phyloP scores from a whole-genome alignment of 441 rosid species.

The Lepidium campestre region DNA sequence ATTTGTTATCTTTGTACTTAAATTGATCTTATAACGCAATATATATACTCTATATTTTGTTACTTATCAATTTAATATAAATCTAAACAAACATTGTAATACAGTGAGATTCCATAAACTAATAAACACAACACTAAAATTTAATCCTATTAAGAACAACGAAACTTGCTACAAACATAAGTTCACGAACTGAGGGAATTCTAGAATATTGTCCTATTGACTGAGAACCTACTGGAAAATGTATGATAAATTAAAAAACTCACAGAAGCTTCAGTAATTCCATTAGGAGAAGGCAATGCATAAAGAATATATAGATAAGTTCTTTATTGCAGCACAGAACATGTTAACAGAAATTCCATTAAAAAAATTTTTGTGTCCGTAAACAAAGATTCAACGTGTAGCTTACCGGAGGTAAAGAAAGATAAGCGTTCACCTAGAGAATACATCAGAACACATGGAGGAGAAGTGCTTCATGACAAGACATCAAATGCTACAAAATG shows the following conservation, averaged over 20 bases:
- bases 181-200: too few relatives aligned
- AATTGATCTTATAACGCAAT: too few relatives aligned
- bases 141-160: too few relatives aligned
- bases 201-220: too few relatives aligned
- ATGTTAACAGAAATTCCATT: constrained; percentile 11
- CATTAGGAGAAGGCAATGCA: constrained; percentile 89
- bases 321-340: constrained; percentile 44
- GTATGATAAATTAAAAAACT: constrained; percentile 34
- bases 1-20: too few relatives aligned
- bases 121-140: too few relatives aligned
- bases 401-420: constrained; percentile 86
- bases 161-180: too few relatives aligned
- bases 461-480: constrained; percentile 85
- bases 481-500: constrained; percentile 76
- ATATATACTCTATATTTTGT: too few relatives aligned
- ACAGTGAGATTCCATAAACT: too few relatives aligned
- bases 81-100: too few relatives aligned
- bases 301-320: constrained; percentile 95
- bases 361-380: neutral
- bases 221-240: constrained; percentile 1
- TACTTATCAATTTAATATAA: too few relatives aligned
- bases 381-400: constrained; percentile 14
- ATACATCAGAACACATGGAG: constrained; percentile 94
- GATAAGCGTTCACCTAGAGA: constrained; percentile 94
- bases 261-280: constrained; percentile 76